Evolutionary conservation across 345 rosid genomes (phyloP), one percentile per base, ranked within the genome.

Genomic region (Eucalyptus leucophloia): DNA sequence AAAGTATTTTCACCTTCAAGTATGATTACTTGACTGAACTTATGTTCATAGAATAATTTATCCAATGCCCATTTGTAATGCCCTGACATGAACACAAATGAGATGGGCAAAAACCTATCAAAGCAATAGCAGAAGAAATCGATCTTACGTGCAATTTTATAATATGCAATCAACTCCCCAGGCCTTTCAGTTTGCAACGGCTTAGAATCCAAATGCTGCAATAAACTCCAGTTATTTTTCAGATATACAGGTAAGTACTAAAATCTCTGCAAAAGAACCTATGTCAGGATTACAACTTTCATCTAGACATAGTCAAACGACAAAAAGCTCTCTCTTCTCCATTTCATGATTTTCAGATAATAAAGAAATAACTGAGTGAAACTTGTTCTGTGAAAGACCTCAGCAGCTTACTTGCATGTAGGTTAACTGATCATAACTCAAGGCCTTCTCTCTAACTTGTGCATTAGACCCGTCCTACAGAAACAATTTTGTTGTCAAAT

Each of bases 31-130:
- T 94, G 94, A 91, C 90, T 93, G 90, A 98, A 96, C 49, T 96
- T 98, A 91, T 95, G 97, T 92, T 94, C 92, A 94, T 95, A 94
- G 95, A 98, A 98, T 92, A 98, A 89, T 89, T 96, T 90, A 92
- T 96, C 99, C 95, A 98, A 89, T 83, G 99, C 99, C 99, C 99
- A 98, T 91, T 98, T 98, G 93, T 98, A 98, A 94, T 98, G 99
- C 83, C 98, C 99, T 98, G 72, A 87, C 77, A 90, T 50, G 88
- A 88, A 92, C 93, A 11, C 34, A 45, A 1, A 34, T 30, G 77
- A 65, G 77, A 65, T 65, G 2, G 77, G 21, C 37, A n/a, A 65
- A 65, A 65, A 15, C 37, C 37, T 65, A 65, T 65, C 10, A 65
- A 0, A 65, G 77, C 77, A 65, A 65, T n/a, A 88, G 81, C 49